Evolutionary conservation across 495 filamentous ascomycete genomes (phyloP).

Genomic region (Aspergillus nidulans): DNA sequence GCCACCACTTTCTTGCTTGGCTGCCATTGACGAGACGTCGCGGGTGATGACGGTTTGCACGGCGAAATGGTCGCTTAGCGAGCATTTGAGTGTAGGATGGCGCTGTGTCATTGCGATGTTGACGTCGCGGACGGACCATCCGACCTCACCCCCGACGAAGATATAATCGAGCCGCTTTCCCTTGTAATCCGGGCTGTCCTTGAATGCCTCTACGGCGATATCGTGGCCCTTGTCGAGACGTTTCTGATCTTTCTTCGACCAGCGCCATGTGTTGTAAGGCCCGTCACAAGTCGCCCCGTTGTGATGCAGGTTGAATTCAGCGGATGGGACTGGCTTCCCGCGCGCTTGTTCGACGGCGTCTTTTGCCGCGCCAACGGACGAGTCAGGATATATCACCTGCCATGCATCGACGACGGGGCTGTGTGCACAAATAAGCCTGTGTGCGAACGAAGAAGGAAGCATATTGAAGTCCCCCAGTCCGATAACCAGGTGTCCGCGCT

Average conservation of each 20-base stretch:
- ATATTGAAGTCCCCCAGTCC: conserved; percentile 95
- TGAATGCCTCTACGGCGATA: conserved; percentile 40
- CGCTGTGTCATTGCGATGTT: conserved; percentile 76
- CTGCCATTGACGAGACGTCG: background rate
- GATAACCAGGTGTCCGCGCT: conserved; percentile 79
- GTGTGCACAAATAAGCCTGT: conserved; percentile 74
- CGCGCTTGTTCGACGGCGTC: conserved; percentile 55
- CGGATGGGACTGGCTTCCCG: conserved; percentile 55
- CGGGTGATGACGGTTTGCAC: conserved; percentile 50
- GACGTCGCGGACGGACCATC: conserved; percentile 64
- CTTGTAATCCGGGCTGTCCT: conserved; percentile 58
- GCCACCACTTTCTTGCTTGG: background rate
- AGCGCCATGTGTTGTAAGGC: conserved; percentile 88
- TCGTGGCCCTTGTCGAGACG: conserved; percentile 56
- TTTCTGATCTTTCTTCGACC: conserved; percentile 62
- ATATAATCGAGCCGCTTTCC: conserved; percentile 95
- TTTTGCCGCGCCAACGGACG: conserved; percentile 64
- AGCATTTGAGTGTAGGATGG: conserved; percentile 77
- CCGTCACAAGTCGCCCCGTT: conserved; percentile 89
- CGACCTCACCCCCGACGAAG: conserved; percentile 57
- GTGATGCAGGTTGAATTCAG: conserved; percentile 66
- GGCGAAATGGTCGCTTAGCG: conserved; percentile 89
- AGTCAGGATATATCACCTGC: conserved; percentile 74
- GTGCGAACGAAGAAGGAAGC: conserved; percentile 80
- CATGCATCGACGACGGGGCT: conserved; percentile 79